phyloP scores from a whole-genome alignment of 345 rosid genomes.

The Corchorus olitorius region DNA sequence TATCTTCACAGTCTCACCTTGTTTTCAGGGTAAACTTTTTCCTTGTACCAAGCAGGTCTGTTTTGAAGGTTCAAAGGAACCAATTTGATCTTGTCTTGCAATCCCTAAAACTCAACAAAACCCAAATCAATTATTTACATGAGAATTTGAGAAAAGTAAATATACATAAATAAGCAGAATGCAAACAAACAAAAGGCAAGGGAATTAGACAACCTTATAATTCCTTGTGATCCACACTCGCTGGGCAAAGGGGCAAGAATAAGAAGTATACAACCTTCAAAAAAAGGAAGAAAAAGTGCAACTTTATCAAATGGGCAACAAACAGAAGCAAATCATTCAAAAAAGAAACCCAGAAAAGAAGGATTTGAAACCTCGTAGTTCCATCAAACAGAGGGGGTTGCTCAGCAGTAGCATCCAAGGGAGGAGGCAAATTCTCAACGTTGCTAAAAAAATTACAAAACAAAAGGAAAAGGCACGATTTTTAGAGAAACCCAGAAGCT shows the following conservation, averaged over 20 bases:
- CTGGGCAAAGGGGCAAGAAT: constrained; percentile 77
- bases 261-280: constrained; percentile 63
- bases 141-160: neutral
- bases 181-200: neutral
- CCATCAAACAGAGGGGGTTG: constrained; percentile 79
- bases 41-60: constrained; percentile 89
- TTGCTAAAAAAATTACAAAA: constrained; percentile 15
- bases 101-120: constrained; percentile 49
- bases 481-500: neutral
- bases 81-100: constrained; percentile 76
- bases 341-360: neutral
- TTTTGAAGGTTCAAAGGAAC: constrained; percentile 74
- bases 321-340: neutral
- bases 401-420: constrained; percentile 54
- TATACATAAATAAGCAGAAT: neutral
- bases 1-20: constrained; percentile 49
- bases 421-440: constrained; percentile 49
- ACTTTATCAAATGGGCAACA: neutral
- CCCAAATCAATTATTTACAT: neutral
- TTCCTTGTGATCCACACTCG: constrained; percentile 97
- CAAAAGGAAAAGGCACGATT: neutral
- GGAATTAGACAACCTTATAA: constrained; percentile 52
- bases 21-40: constrained; percentile 74
- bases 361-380: constrained; percentile 48
- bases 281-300: neutral